Evolutionary conservation across 805 yeast species (phyloP).

Genomic region (Nakazawaea peltata): DNA sequence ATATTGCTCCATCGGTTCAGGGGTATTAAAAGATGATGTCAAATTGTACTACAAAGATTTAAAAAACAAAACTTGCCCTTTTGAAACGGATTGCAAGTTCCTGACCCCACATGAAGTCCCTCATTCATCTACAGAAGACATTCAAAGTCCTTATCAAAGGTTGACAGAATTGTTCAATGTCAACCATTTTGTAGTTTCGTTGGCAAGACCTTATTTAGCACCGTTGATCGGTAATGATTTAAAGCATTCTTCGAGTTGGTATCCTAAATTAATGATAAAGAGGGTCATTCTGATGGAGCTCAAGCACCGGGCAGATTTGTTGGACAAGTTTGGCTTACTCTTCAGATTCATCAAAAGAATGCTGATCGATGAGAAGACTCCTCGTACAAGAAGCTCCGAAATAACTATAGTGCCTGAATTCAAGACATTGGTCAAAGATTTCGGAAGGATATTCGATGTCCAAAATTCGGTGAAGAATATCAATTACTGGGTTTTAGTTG

Average conservation of each 20-base stretch:
- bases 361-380: conserved; percentile 83
- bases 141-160: conserved; percentile 70
- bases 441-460: conserved; percentile 73
- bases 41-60: conserved; percentile 49
- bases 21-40: conserved; percentile 57
- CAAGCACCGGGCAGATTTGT: conserved; percentile 73
- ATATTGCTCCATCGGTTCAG: conserved; percentile 74
- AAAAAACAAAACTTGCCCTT: conserved; percentile 36
- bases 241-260: conserved; percentile 45
- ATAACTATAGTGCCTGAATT: conserved; percentile 87
- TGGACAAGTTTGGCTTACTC: conserved; percentile 72
- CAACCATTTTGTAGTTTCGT: conserved; percentile 83
- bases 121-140: conserved; percentile 15
- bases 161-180: conserved; percentile 91
- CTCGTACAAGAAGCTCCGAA: conserved; percentile 66
- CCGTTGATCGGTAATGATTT: conserved; percentile 81
- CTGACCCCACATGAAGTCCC: conserved; percentile 33
- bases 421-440: conserved; percentile 57
- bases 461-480: conserved; percentile 64
- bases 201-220: conserved; percentile 91
- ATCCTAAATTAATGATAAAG: conserved; percentile 32
- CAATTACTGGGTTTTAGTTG: conserved; percentile 83
- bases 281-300: conserved; percentile 67
- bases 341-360: conserved; percentile 64
- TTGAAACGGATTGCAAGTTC: conserved; percentile 29